Percentiles rank a stretch among this genome's conserved stretches.
Conservation (phyloP, 1,284 basidiomycete species). For the Testicularia cyperi region DNA sequence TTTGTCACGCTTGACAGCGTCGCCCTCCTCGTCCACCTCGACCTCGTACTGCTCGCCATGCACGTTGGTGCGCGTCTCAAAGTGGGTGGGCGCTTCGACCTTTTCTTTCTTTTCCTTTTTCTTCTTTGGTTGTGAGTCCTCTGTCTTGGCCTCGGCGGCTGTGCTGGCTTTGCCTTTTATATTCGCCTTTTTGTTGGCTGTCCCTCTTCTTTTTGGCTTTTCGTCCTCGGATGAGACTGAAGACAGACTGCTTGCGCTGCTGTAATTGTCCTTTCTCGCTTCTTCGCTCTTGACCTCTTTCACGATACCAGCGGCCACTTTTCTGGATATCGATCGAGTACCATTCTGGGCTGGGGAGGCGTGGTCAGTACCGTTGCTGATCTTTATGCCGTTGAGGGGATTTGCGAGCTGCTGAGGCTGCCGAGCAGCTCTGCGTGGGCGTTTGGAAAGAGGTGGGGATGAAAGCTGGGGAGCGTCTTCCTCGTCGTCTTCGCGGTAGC, state of each 20-base stretch:
- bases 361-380: too few species aligned
- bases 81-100: slow-evolving; percentile 22
- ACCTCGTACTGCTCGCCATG: slow-evolving; percentile 35
- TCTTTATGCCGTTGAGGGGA: too few species aligned
- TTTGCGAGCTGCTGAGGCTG: too few species aligned
- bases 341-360: too few species aligned
- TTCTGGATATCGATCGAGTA: too few species aligned
- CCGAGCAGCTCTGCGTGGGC: not conserved
- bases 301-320: not conserved
- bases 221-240: too few species aligned
- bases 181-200: not conserved
- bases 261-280: too few species aligned
- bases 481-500: not conserved
- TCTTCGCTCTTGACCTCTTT: not conserved
- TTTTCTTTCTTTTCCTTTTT: slow-evolving; percentile 23
- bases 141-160: not conserved
- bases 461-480: not conserved
- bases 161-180: not conserved
- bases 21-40: slow-evolving; percentile 43
- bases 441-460: not conserved
- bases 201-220: too few species aligned
- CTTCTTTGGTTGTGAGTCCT: slow-evolving; percentile 6
- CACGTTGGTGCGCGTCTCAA: slow-evolving; percentile 26
- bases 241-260: too few species aligned
- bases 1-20: slow-evolving; percentile 59